phyloP scores from a whole-genome alignment of 208 protist species.

The Borovskyia barvae region DNA sequence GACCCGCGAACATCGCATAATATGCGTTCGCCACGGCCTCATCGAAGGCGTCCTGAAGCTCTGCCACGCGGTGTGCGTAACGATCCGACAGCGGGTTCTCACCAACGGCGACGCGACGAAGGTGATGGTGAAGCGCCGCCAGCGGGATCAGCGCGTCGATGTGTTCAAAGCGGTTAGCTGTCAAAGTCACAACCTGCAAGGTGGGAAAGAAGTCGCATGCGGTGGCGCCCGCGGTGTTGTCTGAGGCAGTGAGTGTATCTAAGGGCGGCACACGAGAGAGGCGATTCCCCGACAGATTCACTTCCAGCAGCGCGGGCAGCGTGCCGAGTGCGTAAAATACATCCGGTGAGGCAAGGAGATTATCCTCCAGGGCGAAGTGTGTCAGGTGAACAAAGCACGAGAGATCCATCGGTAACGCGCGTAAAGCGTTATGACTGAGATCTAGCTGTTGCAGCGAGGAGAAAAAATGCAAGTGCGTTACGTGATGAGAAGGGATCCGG shows the following conservation, averaged over 20 bases:
- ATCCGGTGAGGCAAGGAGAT: conserved; percentile 40
- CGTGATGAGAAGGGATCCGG: conserved; percentile 45
- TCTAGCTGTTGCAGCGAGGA: conserved; percentile 73
- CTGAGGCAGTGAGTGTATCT: conserved; percentile 21
- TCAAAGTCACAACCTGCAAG: conserved; percentile 69
- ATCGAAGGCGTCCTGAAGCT: conserved; percentile 39
- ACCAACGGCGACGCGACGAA: conserved; percentile 64
- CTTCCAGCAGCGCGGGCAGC: conserved; percentile 78
- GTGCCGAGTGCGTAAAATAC: conserved; percentile 76
- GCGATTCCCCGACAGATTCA: conserved; percentile 84
- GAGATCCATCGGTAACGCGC: conserved; percentile 62
- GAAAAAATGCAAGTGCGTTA: conserved; percentile 64
- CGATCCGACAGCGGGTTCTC: conserved; percentile 46
- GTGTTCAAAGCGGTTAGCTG: conserved; percentile 49
- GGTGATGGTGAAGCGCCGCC: conserved; percentile 55
- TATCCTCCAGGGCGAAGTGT: conserved; percentile 82
- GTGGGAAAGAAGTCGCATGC: conserved; percentile 57
- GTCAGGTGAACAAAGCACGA: conserved; percentile 71
- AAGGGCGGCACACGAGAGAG: conserved; percentile 57
- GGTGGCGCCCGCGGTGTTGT: conserved; percentile 19
- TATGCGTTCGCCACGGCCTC: conserved; percentile 64
- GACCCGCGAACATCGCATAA: conserved; percentile 21
- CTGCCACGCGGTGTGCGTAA: conserved; percentile 19
- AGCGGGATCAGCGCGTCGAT: conserved; percentile 45
- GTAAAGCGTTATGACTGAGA: conserved; percentile 79